Evolutionary conservation across 2,329 filamentous ascomycete genomes (phyloP), one percentile per base, ranked within the genome.

Genomic region (Bipolaris sorokiniana): DNA sequence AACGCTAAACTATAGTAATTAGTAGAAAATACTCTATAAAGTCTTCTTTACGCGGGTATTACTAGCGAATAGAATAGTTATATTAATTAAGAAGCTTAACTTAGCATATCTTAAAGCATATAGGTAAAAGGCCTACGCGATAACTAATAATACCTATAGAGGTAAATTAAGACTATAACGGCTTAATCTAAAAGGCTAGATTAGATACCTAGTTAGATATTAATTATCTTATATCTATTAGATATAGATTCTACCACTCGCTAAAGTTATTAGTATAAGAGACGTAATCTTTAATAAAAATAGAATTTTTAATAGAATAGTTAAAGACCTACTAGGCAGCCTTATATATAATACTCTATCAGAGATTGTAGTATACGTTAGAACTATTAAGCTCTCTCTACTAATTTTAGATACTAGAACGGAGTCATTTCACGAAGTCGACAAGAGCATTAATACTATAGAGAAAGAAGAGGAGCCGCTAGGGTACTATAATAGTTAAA

Each of bases 91-190:
- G 11, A 56, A 54, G 20, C 53, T 20, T 28, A 56, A 50, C 11
- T 31, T 54, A 26, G 23, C 23, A 36, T 53, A 57, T 23, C 44
- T 59, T 33, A 58, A 49, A 48, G 47, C 26, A 48, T 61, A 57
- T 58, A 58, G 38, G 10, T 61, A 41, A 37, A 57, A 57, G 42
- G 59, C 42, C 3, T 63, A 58, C 31, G 34, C 33, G 33, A 48
- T 51, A 20, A 58, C 36, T 42, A 34, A 48, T 37, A 28, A 60
- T 40, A 56, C 41, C 16, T 33, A 40, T 31, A 23, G 18, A 33
- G 20, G 44, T 1, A 56, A 56, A 38, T 55, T 23, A 34, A 36
- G 22, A 31, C 52, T 60, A 38, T 20, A 56, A 31, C 3, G 45
- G 11, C 57, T 60, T 18, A 23, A 61, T 16, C 51, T 33, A 10